phyloP scores from a whole-genome alignment of 164 flowering plant genomes.

The Magnolia changhungtana region DNA sequence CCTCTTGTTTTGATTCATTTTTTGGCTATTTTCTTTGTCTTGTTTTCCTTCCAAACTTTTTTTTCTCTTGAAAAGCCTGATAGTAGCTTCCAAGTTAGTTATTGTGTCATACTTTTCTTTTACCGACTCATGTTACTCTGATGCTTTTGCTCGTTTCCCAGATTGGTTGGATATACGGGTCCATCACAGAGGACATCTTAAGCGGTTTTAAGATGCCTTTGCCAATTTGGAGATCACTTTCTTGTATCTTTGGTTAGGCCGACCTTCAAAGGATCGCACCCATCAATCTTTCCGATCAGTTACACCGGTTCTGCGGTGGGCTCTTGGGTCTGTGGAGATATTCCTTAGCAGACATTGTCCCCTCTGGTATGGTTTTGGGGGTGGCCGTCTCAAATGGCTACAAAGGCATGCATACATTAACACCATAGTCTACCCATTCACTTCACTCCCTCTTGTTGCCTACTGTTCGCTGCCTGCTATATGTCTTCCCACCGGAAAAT shows the following conservation, averaged over 20 bases:
- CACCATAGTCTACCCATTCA: conserved; percentile 94
- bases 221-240: conserved; percentile 99
- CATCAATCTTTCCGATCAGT: conserved; percentile 87
- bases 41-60: neutral
- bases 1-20: neutral
- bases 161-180: conserved; percentile 99
- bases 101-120: neutral
- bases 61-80: neutral
- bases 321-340: conserved; percentile 94
- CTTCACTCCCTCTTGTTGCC: conserved; percentile 92
- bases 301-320: conserved; percentile 98
- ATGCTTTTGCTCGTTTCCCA: conserved; percentile 20
- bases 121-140: neutral
- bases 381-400: conserved; percentile 91
- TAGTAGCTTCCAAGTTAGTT: neutral
- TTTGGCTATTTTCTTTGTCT: neutral
- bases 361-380: conserved; percentile 93
- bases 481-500: conserved; percentile 95
- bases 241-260: conserved; percentile 93
- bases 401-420: conserved; percentile 89
- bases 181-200: conserved; percentile 94
- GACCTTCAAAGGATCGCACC: conserved; percentile 99
- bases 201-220: conserved; percentile 98
- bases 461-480: conserved; percentile 89
- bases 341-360: conserved; percentile 97